Evolutionary conservation across 768 basidiomycete genomes (phyloP).

Genomic region (Polyporus arcularius): DNA sequence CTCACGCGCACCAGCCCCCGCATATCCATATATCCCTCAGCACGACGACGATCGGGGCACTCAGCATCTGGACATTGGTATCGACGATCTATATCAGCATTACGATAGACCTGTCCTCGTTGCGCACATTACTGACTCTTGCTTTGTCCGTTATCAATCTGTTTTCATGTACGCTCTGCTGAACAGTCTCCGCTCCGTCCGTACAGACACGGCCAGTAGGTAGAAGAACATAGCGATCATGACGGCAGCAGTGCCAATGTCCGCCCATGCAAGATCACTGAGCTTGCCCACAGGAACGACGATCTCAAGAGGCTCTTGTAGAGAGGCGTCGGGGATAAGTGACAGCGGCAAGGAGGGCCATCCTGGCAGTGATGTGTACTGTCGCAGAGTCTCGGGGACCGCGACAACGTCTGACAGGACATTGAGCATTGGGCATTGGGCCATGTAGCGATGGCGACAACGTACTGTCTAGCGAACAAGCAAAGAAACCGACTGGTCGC

Average conservation of each 20-base stretch:
- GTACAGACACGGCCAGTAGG: slow-evolving; percentile 31
- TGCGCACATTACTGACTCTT: slow-evolving; percentile 28
- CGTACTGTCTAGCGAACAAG: slow-evolving; percentile 27
- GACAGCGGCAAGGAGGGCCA: slow-evolving; percentile 1
- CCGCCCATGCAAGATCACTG: slow-evolving; percentile 34
- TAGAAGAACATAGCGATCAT: slow-evolving; percentile 37
- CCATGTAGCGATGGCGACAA: background rate
- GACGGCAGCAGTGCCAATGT: slow-evolving; percentile 36
- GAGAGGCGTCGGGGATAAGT: slow-evolving; percentile 7
- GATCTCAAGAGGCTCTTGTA: slow-evolving; percentile 17
- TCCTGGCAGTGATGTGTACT: slow-evolving; percentile 4
- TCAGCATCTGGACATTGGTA: slow-evolving; percentile 22
- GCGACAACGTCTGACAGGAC: background rate
- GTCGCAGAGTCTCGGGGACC: slow-evolving; percentile 4
- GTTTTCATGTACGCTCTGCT: slow-evolving; percentile 12
- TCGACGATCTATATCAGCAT: slow-evolving; percentile 25
- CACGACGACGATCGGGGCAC: slow-evolving; percentile 5
- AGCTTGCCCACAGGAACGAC: slow-evolving; percentile 38
- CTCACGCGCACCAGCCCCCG: background rate
- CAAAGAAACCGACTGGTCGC: slow-evolving; percentile 35
- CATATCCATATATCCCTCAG: background rate
- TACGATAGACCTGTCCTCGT: slow-evolving; percentile 24
- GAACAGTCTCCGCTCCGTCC: slow-evolving; percentile 24
- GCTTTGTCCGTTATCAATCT: slow-evolving; percentile 14
- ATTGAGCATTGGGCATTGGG: background rate